phyloP scores from a whole-genome alignment of 208 protist species.

The Acanthamoeba royreba region DNA sequence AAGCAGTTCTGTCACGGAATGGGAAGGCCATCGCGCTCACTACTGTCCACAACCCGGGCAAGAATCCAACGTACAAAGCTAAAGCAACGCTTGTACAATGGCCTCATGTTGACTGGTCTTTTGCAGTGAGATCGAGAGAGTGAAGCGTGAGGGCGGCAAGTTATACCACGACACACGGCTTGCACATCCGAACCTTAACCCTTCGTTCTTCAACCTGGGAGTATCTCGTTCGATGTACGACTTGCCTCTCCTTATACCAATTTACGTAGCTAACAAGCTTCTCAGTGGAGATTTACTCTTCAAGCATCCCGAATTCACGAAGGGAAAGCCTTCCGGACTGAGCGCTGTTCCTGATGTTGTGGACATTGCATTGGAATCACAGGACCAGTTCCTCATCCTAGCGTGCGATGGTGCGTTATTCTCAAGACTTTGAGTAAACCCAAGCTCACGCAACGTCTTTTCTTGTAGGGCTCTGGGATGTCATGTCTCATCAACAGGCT shows the following conservation, averaged over 20 bases:
- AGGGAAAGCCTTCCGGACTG: background rate
- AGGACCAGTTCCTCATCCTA: background rate
- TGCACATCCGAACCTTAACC: background rate
- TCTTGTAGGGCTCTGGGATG: background rate
- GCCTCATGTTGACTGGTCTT: no score
- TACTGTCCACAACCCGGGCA: background rate
- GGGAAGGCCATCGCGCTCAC: background rate
- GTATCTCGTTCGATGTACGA: conserved; percentile 1
- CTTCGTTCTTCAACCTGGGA: background rate
- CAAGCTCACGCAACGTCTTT: no score
- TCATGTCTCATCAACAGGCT: background rate
- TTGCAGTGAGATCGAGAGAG: background rate
- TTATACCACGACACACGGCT: background rate
- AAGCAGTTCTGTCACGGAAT: background rate
- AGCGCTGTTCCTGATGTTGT: background rate
- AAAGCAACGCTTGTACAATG: no score
- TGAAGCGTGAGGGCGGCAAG: background rate
- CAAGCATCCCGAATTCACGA: conserved; percentile 8
- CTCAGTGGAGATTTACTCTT: background rate
- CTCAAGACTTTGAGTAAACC: no score
- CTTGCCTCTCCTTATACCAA: no score
- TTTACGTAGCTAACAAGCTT: background rate
- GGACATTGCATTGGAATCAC: background rate
- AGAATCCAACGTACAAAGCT: conserved; percentile 26
- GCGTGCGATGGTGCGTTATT: background rate